Evolutionary conservation across 2,329 filamentous ascomycete species (phyloP), one percentile per base, ranked within the genome.

Genomic region (Ophiostoma populinum): DNA sequence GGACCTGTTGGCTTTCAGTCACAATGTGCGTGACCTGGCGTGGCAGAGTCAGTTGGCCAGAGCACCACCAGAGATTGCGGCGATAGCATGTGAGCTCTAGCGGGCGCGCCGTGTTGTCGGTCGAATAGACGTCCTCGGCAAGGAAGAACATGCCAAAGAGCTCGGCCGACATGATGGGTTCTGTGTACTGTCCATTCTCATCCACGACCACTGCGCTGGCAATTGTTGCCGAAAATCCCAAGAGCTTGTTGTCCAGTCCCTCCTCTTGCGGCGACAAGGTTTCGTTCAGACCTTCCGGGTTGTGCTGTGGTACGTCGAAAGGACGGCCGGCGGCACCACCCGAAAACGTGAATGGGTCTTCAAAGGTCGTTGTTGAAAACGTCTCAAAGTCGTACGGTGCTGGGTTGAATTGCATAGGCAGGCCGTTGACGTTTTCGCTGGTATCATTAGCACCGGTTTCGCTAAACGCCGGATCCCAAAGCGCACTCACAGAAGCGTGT

Each of bases 1-100:
- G 76, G 16, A 81, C 69, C 34, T 81, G 76, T 26, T 75, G 77
- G 31, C 82, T 78, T 11, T 87, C 86, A 43, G 68, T 61, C 36
- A 70, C 51, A 49, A 85, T 65, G 40, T 80, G 71, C 32, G 81
- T 66, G 26, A 75, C 70, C 32, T 77, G 67, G 16, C 70, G 58
- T n/a, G 85, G 82, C 28, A 94, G 55, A 0, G 74, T 83, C 36
- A 95, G 70, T 34, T 80, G 80, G 24, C 87, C 87, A 1, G 83
- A 87, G 45, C 92, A 92, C 56, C 94, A 86, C 64, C 92, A 95
- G 31, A 95, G 63, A 49, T 95, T 95, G 34, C 87, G 72, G 28
- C 87, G 76, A 53, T 95, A 95, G 63, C 87, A 95, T 0, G 87
- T 95, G 51, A 95, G 59, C 57, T 95, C 87, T 34, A 78, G 66